Conservation (phyloP, 106 monocot species). For the Gastrodia elata region DNA sequence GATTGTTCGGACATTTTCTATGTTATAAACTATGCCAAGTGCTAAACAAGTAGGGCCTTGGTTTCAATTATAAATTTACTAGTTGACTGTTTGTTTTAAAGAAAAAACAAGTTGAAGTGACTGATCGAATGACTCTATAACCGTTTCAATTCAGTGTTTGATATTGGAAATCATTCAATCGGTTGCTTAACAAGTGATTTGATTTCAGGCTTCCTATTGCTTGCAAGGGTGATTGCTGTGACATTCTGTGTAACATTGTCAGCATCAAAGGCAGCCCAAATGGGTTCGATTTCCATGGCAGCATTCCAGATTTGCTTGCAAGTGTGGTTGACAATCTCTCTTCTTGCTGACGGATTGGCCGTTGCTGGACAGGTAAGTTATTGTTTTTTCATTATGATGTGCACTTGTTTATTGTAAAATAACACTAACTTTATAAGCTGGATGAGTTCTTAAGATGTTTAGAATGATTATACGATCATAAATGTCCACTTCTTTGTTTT, state of each 20-base stretch:
- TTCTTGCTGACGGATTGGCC: conserved; percentile 71
- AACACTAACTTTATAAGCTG: no score
- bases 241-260: conserved; percentile 70
- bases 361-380: conserved; percentile 59
- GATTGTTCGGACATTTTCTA: no score
- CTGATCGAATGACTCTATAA: not conserved
- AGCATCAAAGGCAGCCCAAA: conserved; percentile 65
- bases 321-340: conserved; percentile 61
- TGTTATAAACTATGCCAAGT: no score
- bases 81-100: no score
- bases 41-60: no score
- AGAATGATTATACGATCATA: not conserved
- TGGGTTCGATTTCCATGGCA: conserved; percentile 63
- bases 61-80: no score
- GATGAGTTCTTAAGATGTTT: no score
- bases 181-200: not conserved
- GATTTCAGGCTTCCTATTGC: conserved; percentile 55
- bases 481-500: not conserved
- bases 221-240: conserved; percentile 55
- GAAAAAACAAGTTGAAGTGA: no score
- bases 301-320: conserved; percentile 82
- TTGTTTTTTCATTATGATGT: not conserved
- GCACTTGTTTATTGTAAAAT: not conserved
- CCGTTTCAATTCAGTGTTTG: not conserved
- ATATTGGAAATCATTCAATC: not conserved